Evolutionary conservation across 2,329 filamentous ascomycete species (phyloP).

Genomic region (Ilyonectria robusta): DNA sequence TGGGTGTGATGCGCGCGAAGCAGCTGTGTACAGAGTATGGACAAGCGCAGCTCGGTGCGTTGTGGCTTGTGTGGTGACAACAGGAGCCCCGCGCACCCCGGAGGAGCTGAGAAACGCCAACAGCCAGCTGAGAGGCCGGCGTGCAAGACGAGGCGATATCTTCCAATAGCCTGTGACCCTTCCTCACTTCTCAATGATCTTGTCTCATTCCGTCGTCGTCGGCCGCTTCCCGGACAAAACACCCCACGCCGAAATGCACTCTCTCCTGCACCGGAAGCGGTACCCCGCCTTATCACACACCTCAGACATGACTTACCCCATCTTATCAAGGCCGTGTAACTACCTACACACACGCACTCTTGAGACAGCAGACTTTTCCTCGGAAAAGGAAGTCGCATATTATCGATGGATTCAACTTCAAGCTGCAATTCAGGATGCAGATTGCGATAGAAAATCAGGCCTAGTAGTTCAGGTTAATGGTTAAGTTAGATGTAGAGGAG

Average conservation of each 20-base stretch:
- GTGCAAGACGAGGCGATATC: conserved; percentile 9
- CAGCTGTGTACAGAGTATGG: not conserved
- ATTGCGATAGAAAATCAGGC: no score
- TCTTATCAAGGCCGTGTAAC: not conserved
- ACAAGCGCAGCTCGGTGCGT: no score
- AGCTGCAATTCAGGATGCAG: no score
- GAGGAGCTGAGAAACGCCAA: not conserved
- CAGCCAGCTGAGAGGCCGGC: conserved; percentile 17
- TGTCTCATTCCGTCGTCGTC: not conserved
- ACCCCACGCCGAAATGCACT: not conserved
- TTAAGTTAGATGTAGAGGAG: no score
- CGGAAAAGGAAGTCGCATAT: no score
- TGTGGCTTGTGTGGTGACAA: conserved; percentile 8
- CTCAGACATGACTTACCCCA: not conserved
- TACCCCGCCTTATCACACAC: not conserved
- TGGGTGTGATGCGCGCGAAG: not conserved
- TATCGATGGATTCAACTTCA: no score
- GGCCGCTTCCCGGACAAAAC: not conserved
- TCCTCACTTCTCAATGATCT: not conserved
- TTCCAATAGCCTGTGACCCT: conserved; percentile 10
- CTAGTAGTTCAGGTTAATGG: no score
- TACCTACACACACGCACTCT: no score
- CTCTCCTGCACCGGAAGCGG: not conserved
- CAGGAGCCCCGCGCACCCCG: not conserved
- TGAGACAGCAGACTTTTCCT: no score